Conservation (phyloP, 495 filamentous ascomycete species). For the Hypoxylon lenormandii region DNA sequence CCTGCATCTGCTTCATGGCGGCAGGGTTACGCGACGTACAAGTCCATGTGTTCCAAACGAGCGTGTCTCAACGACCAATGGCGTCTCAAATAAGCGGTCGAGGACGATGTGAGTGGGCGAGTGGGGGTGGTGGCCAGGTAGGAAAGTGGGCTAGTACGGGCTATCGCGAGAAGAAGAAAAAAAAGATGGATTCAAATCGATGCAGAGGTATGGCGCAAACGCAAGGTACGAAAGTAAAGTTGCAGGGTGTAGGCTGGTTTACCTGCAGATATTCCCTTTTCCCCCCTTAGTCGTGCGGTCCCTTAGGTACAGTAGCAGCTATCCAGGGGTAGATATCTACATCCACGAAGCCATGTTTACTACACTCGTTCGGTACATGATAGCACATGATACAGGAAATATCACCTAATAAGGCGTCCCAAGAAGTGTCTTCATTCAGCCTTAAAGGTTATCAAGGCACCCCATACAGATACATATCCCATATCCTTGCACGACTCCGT, state of each 20-base stretch:
- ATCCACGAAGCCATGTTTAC: no score
- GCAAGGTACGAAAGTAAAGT: conserved; percentile 48
- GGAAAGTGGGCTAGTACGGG: conserved; percentile 26
- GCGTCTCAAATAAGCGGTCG: conserved; percentile 8
- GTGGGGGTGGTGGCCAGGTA: conserved; percentile 25
- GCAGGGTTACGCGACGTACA: conserved; percentile 24
- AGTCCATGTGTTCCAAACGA: conserved; percentile 31
- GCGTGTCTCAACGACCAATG: conserved; percentile 30
- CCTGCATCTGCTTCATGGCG: conserved; percentile 30
- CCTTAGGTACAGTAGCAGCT: conserved; percentile 13
- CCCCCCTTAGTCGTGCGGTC: no score
- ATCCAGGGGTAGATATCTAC: no score
- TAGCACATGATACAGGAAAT: not conserved
- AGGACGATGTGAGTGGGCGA: conserved; percentile 7
- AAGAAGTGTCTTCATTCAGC: conserved; percentile 20
- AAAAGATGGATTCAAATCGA: conserved; percentile 23
- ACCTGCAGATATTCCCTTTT: conserved; percentile 27
- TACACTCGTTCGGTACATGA: conserved; percentile 10
- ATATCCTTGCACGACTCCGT: conserved; percentile 14
- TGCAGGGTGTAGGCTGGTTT: conserved; percentile 28
- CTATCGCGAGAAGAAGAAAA: conserved; percentile 12
- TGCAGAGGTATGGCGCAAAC: conserved; percentile 22
- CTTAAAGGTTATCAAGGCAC: conserved; percentile 38
- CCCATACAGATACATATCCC: no score
- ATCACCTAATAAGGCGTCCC: not conserved